Evolutionary conservation across 2,329 filamentous ascomycete species (phyloP), one percentile per base, ranked within the genome.

Genomic region (Zymoseptoria ardabiliae): DNA sequence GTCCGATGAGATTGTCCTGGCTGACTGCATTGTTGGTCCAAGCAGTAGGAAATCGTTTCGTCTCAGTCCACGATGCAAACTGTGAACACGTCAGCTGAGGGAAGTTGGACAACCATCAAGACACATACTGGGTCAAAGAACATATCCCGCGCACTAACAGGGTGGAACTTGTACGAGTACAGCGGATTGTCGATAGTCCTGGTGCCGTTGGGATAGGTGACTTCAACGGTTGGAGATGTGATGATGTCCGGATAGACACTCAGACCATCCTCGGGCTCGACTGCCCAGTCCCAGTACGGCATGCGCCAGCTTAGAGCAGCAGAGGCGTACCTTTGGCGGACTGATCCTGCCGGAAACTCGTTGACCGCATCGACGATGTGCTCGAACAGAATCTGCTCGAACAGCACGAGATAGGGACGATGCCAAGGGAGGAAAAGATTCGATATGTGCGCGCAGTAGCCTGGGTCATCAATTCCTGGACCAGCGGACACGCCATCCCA

Each of bases 351-450:
- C 6, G 77, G 76, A 66, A 78, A 79, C 7, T 71, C 68, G 57
- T 71, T 69, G 50, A 77, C 77, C 45, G 74, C 73, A 53, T 74
- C 74, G 50, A 72, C 64, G 23, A 79, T 73, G 61, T 73, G 69
- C 30, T 69, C 63, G 65, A 74, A 77, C 55, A 75, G 71, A 10
- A 73, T 70, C 74, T 80, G 77, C 76, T 77, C 60, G 35, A 50
- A 64, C 9, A 87, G 74, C 9, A 82, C 78, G 58, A 94, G 77
- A 72, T 93, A 95, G 0, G 90, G 88, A 54, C 91, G 83, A 78
- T 96, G 91, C 91, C 91, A 95, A 48, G 86, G 82, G 48, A 87
- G 84, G 71, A 96, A 94, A 17, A 94, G 76, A 49, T 87, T 84
- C 1, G 88, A 89, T 22, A 80, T 82, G 73, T 96, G 91, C 13